Evolutionary conservation across 192 early-diverging fungal species (phyloP), one percentile per base, ranked within the genome.

Genomic region (Umbelopsis isabellina): DNA sequence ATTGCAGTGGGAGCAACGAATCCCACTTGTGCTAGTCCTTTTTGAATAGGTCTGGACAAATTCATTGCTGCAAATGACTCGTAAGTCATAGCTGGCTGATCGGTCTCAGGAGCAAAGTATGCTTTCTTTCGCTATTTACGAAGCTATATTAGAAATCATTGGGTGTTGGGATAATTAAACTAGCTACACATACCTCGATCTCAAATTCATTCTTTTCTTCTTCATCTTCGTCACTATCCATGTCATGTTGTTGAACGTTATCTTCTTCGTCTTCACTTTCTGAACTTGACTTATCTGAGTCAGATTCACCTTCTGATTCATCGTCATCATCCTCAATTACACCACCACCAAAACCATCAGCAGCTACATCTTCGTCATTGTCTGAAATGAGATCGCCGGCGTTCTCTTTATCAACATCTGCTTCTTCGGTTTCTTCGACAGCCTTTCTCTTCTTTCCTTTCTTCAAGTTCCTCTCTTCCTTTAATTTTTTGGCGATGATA

Each of bases 1-100:
- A 99, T 98, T 20, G 90, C 86, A 18, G 98, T 99, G 0, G 98
- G 97, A 78, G 96, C 91, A 35, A 89, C 77, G 75, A 95, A 99
- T 18, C 94, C 94, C 52, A 99, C 86, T 55, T 89, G 85, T 5
- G 94, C 83, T 49, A 99, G 86, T 0, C 93, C 95, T 73, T 94
- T 95, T 69, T 98, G 85, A 47, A 99, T 94, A 46, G 95, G 97
- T 41, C 98, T 92, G 21, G 98, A 98, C 11, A 99, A 82, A 65
- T 94, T 92, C 90, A 99, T 92, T 10, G 83, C 82, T 6, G 92
- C 90, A 75, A 99, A 99, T 15, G 95, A 89, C n/a, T 94, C 91
- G 7, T 86, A 85, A 25, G 83, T 22, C n/a, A 69, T 47, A 8
- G 78, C 67, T 35, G 80, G 86, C 0, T 52, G 72, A 30, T 83